Base-by-base conservation (phyloP, 768 basidiomycete genomes). In the Neoboletus magnificus region DNA sequence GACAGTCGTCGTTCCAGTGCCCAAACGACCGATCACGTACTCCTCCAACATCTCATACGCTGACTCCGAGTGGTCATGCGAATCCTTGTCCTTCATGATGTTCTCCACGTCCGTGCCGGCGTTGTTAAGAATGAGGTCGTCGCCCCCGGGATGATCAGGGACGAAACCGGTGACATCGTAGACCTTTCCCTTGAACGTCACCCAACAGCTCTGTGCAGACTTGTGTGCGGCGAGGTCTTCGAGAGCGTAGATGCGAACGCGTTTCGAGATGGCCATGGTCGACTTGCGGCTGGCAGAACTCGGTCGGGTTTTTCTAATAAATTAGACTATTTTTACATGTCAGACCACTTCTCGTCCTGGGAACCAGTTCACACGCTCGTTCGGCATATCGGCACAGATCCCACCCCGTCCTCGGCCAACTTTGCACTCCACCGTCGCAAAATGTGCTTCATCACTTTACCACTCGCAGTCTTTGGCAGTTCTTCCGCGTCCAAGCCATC, bases 21-120 rank as follows among this genome's bases (percentile, higher is more conserved):
- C 93, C 54, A 98, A 64, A 56, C 87, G 82, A 22, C 97, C 97
- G 66, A 98, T 80, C 47, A 83, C 61, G 69, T 91, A 95, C 69
- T 96, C 93, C 29, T 87, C 84, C 68, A 99, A 68, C 85, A 99
- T 92, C 23, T 87, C 87, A 70, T 91, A 98, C 1, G 97, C 97
- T 10, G 87, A 82, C 25, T 92, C 86, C 3, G 91, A 93, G 71
- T 98, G 97, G 11, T 87, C 87, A 70, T 99, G 97, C 63, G 89
- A 86, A 22, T 77, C 68, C 60, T 77, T 73, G 72, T 96, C 87
- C 64, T 80, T 82, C 97, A 98, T 98, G 52, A 85, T 77, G 20
- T 72, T 77, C 20, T 80, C 87, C 48, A 98, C 79, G 68, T 97
- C 92, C 72, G 84, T 83, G 39, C 94, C 95, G 5, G 90, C 96